Base-by-base conservation (phyloP, 305 asterid species). In the Petunia hybrid region DNA sequence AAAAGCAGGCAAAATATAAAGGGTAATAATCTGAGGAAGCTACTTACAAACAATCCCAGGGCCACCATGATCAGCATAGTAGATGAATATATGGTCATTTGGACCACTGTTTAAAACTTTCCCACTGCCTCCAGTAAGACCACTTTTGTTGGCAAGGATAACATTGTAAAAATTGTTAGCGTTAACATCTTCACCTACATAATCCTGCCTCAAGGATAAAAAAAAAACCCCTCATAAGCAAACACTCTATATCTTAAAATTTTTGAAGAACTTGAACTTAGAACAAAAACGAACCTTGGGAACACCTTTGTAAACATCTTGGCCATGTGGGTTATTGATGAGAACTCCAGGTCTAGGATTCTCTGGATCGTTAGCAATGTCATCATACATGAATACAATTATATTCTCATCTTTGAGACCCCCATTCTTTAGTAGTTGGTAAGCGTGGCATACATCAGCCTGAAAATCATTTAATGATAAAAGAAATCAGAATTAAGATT, bases 181-280 rank as follows among this genome's bases (percentile, higher is more conserved):
- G 62, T 39, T 84, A 59, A 85, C 84, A 40, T 84, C 73, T 4
- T 71, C 55, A 35, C 87, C 85, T 4, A 85, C 85, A 48, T 89
- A 87, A 82, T 89, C 92, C 99, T 97, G 91, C 51, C 41, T 40
- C 85, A 83, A 64, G n/a, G n/a, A n/a, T n/a, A 74, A 83, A 83
- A 57, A 36, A 83, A 83, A 38, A 67, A 41, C 83, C 75, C 10
- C 57, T 40, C 46, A 67, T 84, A n/a, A 86, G 57, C 90, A 3
- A 56, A 82, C 39, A 82, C 65, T n/a, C 35, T 83, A 56, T n/a
- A 75, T 87, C 74, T 41, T 85, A 31, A 82, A 64, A 76, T 75
- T 73, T 38, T 86, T 85, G 71, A 66, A 79, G 46, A 79, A 73
- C 42, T 61, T 75, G 70, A 76, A 62, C 81, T 13, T 39, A 81